Conservation (phyloP, 2,329 filamentous ascomycete species). For the Daldinia sp. region DNA sequence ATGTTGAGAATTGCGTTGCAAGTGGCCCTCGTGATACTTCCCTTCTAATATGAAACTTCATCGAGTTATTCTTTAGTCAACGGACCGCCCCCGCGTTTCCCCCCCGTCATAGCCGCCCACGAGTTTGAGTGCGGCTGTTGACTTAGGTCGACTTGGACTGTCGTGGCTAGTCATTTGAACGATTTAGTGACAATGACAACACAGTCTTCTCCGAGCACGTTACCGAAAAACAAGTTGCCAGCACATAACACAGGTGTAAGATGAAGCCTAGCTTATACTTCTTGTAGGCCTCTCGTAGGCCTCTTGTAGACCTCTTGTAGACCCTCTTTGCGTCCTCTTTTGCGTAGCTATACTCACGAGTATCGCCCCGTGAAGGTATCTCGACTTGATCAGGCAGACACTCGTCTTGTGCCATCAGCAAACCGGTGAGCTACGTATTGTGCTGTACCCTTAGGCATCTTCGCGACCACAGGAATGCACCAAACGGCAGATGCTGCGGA, state of each 20-base stretch:
- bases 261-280: conserved; percentile 27
- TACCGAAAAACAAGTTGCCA: conserved; percentile 30
- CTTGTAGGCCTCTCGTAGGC: no score
- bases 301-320: no score
- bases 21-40: conserved; percentile 32
- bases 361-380: conserved; percentile 4
- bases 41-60: conserved; percentile 35
- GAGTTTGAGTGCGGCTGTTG: conserved; percentile 14
- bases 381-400: conserved; percentile 32
- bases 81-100: conserved; percentile 30
- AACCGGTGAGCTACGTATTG: conserved; percentile 27
- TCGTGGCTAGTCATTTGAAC: conserved; percentile 33
- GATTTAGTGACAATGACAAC: conserved; percentile 36
- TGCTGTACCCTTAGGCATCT: conserved; percentile 30
- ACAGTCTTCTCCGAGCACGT: conserved; percentile 29
- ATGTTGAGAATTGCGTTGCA: conserved; percentile 27
- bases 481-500: conserved; percentile 23
- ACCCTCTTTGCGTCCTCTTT: neutral
- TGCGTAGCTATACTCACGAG: conserved; percentile 11
- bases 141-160: conserved; percentile 16
- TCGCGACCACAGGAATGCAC: conserved; percentile 27
- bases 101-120: conserved; percentile 19
- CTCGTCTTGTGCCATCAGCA: conserved; percentile 24
- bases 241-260: conserved; percentile 34
- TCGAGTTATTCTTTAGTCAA: conserved; percentile 22